Conservation (phyloP, 1,284 basidiomycete species). For the Rhodotorula sp. region DNA sequence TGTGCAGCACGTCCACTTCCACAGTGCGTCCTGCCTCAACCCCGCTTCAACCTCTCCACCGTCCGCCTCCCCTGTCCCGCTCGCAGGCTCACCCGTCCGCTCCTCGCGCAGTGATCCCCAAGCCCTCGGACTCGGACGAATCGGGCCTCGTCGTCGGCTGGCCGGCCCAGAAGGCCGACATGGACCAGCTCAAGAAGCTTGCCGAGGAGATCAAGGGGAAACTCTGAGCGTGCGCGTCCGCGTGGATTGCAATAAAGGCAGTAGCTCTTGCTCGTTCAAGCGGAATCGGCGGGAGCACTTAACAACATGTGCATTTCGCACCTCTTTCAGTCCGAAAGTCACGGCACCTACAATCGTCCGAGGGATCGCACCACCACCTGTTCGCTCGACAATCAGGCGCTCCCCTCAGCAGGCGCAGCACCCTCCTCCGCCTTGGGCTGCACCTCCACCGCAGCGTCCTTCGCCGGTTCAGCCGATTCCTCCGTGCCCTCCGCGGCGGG, state of each 20-base stretch:
- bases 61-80: not conserved
- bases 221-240: slow-evolving; percentile 28
- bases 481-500: not conserved
- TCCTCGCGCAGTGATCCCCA: slow-evolving; percentile 53
- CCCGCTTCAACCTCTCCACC: not conserved
- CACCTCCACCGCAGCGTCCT: not conserved
- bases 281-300: not conserved
- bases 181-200: slow-evolving; percentile 51
- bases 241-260: no score
- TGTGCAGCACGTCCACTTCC: slow-evolving; percentile 48
- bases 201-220: slow-evolving; percentile 45
- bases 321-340: not conserved
- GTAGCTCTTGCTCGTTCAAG: no score
- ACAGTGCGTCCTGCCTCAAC: slow-evolving; percentile 32
- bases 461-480: not conserved
- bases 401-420: not conserved
- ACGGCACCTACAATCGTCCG: not conserved
- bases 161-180: slow-evolving; percentile 52
- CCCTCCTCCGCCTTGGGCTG: not conserved
- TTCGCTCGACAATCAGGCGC: not conserved
- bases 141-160: slow-evolving; percentile 54
- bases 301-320: not conserved
- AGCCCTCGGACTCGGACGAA: slow-evolving; percentile 50
- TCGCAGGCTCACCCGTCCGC: not conserved
- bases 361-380: not conserved